These are phyloP conservation scores for Starmerella potacharoeniae DNA, from an alignment of 805 yeast genomes.

Conservation along the genomic window DNA sequence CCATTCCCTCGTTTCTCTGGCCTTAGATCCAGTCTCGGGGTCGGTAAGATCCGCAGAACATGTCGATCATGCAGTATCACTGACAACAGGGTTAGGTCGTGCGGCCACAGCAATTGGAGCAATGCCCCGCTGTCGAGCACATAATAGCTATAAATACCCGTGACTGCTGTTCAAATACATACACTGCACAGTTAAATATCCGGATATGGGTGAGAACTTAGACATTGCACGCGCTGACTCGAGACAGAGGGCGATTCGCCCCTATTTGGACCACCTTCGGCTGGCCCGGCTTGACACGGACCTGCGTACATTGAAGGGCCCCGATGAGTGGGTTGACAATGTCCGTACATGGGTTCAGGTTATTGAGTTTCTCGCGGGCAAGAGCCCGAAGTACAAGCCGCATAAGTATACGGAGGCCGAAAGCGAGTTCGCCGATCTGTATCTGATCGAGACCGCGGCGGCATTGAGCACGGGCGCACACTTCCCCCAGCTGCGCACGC, in stretches of 20 bases:
- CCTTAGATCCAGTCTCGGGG: neutral
- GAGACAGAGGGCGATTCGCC: neutral
- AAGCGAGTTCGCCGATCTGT: neutral
- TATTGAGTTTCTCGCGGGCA: neutral
- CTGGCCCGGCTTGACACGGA: neutral
- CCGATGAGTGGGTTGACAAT: slow-evolving; percentile 3
- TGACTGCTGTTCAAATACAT: too few species aligned
- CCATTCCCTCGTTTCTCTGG: too few species aligned
- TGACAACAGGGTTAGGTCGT: neutral
- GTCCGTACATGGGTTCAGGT: neutral
- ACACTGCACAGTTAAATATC: neutral
- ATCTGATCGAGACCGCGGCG: neutral
- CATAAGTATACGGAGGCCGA: neutral
- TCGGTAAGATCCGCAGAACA: neutral
- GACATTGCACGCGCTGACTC: neutral
- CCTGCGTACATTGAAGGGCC: neutral
- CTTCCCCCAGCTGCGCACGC: neutral
- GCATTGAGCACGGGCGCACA: slow-evolving; percentile 1
- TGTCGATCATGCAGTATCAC: neutral
- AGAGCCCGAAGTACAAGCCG: neutral
- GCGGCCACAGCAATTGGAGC: neutral
- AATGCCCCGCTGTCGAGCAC: neutral
- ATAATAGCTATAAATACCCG: neutral
- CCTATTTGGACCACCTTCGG: neutral
- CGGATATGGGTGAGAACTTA: neutral